Percentiles rank a stretch among this genome's conserved stretches.
These are phyloP conservation scores for Phaeosphaeriaceae sp. DNA, from an alignment of 2,329 filamentous ascomycete genomes.

Conservation along the genomic window DNA sequence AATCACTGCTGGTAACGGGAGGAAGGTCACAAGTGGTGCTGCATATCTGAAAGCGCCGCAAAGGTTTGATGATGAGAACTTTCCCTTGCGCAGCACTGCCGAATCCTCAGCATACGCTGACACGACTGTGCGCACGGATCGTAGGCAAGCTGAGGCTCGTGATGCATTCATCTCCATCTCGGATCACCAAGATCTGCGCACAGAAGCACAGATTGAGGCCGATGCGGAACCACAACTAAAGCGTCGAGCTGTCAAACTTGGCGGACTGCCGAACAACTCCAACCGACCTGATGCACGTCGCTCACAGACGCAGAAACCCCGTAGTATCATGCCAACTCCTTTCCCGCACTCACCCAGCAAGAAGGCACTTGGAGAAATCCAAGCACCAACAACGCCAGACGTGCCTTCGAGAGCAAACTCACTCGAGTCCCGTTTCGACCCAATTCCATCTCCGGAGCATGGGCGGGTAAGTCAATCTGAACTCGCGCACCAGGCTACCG, in stretches of 20 bases:
- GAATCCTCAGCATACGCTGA: background rate
- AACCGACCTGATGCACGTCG: background rate
- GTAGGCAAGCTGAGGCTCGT: background rate
- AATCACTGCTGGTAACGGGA: constrained; percentile 39
- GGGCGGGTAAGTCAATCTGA: background rate
- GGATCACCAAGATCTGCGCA: background rate
- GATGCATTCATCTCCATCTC: background rate
- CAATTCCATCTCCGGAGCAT: background rate
- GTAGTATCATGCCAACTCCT: background rate
- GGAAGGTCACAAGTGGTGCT: constrained; percentile 27
- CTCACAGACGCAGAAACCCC: background rate
- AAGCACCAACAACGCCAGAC: background rate
- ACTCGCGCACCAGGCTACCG: background rate
- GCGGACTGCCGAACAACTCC: background rate
- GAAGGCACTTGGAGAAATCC: background rate
- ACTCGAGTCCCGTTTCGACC: background rate
- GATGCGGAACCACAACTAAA: background rate
- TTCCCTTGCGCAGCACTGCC: background rate
- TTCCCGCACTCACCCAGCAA: background rate
- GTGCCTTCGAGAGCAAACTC: background rate
- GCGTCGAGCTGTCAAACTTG: background rate
- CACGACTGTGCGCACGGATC: background rate
- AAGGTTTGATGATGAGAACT: constrained; percentile 31
- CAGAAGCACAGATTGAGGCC: background rate
- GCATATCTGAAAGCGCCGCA: constrained; percentile 33